Conservation (phyloP, 1,284 basidiomycete genomes). For the Stygiomarasmius scandens region DNA sequence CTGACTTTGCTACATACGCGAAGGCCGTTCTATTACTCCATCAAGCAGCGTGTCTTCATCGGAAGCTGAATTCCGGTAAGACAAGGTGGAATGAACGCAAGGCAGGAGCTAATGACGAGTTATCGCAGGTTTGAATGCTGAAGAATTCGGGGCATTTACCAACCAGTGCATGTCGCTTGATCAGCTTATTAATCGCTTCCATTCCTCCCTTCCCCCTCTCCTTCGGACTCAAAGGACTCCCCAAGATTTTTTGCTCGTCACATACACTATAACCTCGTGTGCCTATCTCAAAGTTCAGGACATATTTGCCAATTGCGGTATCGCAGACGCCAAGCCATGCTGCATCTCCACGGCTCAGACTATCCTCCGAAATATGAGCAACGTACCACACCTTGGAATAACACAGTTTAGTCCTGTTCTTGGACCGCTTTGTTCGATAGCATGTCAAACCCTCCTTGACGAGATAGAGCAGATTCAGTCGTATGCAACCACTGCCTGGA, state of each 20-base stretch:
- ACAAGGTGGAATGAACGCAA: not conserved
- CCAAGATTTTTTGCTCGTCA: slow-evolving; percentile 1
- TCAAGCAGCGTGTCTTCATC: slow-evolving; percentile 1
- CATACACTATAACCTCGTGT: slow-evolving; percentile 7
- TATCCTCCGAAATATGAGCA: slow-evolving; percentile 5
- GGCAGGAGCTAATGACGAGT: too few relatives aligned
- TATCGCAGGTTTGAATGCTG: slow-evolving; percentile 5
- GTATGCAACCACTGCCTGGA: not conserved
- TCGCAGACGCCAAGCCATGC: not conserved
- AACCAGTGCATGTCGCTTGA: slow-evolving; percentile 5
- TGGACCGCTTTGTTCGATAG: slow-evolving; percentile 7
- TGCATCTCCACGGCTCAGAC: slow-evolving; percentile 3
- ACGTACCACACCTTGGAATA: not conserved
- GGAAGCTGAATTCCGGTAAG: slow-evolving; percentile 12
- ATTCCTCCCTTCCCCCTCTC: slow-evolving; percentile 4
- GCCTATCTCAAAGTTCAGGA: slow-evolving; percentile 17
- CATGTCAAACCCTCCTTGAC: slow-evolving; percentile 9
- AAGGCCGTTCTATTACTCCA: slow-evolving; percentile 14
- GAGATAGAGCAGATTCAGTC: slow-evolving; percentile 6
- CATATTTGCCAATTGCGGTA: slow-evolving; percentile 11
- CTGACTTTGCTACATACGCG: not conserved
- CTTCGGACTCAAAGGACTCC: not conserved
- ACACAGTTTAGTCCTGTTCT: slow-evolving; percentile 6
- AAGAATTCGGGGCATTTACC: slow-evolving; percentile 7
- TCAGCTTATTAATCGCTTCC: slow-evolving; percentile 5